Evolutionary conservation across 768 basidiomycete genomes (phyloP).

Genomic region (Clitopilus hobsonii): DNA sequence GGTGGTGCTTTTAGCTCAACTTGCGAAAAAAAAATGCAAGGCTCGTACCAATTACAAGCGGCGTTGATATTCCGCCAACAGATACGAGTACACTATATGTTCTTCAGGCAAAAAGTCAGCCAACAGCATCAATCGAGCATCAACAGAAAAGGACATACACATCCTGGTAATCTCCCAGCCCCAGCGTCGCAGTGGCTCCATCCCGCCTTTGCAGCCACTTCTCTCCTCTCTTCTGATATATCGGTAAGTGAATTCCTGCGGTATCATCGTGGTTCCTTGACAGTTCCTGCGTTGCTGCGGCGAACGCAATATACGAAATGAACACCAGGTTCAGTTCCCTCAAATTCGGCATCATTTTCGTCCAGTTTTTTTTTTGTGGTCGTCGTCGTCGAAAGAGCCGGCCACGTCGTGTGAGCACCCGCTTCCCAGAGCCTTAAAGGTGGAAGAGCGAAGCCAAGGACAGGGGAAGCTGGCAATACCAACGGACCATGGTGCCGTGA

Average conservation of each 20-base stretch:
- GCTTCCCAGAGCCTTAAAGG: background rate
- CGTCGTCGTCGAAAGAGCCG: background rate
- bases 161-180: conserved; percentile 59
- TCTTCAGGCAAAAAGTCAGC: conserved; percentile 25
- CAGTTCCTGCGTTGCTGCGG: background rate
- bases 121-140: background rate
- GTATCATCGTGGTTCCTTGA: background rate
- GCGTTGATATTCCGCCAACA: conserved; percentile 45
- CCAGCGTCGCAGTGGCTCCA: conserved; percentile 32
- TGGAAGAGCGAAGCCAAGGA: background rate
- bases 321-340: background rate
- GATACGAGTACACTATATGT: conserved; percentile 59
- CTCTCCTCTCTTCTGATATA: background rate
- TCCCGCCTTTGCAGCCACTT: conserved; percentile 21
- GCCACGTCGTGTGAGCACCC: background rate
- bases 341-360: background rate
- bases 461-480: background rate
- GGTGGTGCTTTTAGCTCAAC: background rate
- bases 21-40: background rate
- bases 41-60: conserved; percentile 57
- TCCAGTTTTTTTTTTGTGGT: background rate
- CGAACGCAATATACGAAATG: background rate
- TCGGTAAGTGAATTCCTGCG: background rate
- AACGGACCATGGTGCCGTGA: background rate
- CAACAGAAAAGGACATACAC: conserved; percentile 36